Base-by-base conservation (phyloP, 2,329 filamentous ascomycete species). In the Trichoderma endophyticum region DNA sequence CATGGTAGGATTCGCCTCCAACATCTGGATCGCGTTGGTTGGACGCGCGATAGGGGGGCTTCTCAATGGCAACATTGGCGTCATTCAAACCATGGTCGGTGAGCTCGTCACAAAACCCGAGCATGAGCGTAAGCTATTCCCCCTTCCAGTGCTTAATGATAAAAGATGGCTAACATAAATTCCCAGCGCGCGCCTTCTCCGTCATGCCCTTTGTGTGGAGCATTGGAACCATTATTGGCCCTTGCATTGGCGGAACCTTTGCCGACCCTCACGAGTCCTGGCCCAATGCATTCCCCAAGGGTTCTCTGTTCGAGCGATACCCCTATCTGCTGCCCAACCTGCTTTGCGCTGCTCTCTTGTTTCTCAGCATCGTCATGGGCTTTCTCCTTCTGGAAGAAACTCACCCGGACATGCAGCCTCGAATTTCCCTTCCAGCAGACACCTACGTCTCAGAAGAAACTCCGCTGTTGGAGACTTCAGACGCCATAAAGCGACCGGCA, bases 191-290 rank as follows among this genome's bases (percentile, higher is more conserved):
- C 73, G 95, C 95, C 32, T 97, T 95, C 80, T 90, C 94, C 3
- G 89, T 97, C 59, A 97, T 98, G 93, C 95, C 95, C 0, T 97
- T 97, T 78, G 92, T 97, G 8, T 98, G 95, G 94, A 92, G 89
- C 61, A 91, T 97, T 67, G 95, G 95, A 28, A 97, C 93, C 11
- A 97, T 97, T 74, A 86, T 97, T 68, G 95, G 95, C 0, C 93
- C 95, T 74, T 93, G 92, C 6, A 94, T 98, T 75, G 95, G 95
- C 72, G 95, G 95, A 39, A 89, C 92, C 70, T 94, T 97, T 79
- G 92, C 94, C 72, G 90, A 93, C 75, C 95, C 95, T 30, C 88
- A 90, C 73, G 84, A 88, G 43, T 90, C 90, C 24, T 97, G 92
- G 80, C 94, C 95, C 24, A 82, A 85, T 30, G 59, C 88, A 1